A percentile compares a stretch with the other conserved stretches of the same genome.
phyloP scores from a whole-genome alignment of 176 grass and related monocot genomes.

The Puya raimondii region DNA sequence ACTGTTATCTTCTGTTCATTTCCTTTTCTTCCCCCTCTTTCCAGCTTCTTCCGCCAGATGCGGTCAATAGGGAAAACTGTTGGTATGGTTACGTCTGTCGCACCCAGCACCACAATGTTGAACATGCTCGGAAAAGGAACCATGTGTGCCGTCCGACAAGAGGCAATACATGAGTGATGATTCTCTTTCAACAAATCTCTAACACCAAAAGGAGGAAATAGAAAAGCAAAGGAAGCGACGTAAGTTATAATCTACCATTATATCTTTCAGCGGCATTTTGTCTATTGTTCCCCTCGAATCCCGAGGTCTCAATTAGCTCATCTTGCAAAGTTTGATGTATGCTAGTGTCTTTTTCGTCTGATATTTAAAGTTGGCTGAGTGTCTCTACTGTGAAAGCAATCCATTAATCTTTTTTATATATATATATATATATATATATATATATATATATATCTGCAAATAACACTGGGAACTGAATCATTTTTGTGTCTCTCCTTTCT shows the following conservation, averaged over 20 bases:
- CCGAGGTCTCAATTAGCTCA: background rate
- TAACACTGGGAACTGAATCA: too few species aligned
- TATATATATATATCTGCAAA: background rate
- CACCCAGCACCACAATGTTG: conserved; percentile 60
- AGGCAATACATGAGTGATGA: conserved; percentile 16
- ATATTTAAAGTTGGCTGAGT: background rate
- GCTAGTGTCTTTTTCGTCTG: background rate
- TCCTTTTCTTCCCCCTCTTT: background rate
- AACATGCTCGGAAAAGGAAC: conserved; percentile 81
- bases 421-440: background rate
- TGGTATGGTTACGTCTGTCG: conserved; percentile 88
- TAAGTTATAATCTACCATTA: background rate
- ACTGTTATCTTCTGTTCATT: background rate
- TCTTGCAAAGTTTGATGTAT: background rate
- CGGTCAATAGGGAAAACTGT: conserved; percentile 53
- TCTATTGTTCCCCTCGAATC: background rate
- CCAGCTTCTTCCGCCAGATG: conserved; percentile 70
- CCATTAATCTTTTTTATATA: background rate
- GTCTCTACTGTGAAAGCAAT: background rate
- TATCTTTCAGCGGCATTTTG: background rate
- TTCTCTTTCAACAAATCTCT: too few species aligned
- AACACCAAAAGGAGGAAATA: too few species aligned
- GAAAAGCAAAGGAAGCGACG: background rate
- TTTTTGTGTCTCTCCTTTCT: too few species aligned
- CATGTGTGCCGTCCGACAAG: conserved; percentile 84